These are phyloP conservation scores for Calocybe gangraenosa DNA, from an alignment of 768 basidiomycete genomes.

Conservation along the genomic window DNA sequence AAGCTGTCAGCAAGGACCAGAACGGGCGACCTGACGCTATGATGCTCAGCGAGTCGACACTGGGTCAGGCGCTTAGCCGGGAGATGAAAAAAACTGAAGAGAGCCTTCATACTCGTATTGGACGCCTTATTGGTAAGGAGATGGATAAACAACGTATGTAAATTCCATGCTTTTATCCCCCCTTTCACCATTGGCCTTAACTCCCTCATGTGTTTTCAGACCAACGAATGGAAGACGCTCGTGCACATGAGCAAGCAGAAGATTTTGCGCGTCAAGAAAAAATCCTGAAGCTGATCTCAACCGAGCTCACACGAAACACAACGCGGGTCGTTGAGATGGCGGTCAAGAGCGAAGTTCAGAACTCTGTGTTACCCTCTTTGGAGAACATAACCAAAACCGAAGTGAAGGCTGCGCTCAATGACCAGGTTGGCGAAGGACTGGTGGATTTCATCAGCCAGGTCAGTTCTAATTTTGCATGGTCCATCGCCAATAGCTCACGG, in stretches of 20 bases:
- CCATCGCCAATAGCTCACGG: constrained; percentile 14
- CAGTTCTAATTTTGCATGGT: constrained; percentile 17
- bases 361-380: constrained; percentile 76
- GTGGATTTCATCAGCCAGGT: constrained; percentile 74
- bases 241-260: constrained; percentile 71
- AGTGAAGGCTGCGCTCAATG: constrained; percentile 72
- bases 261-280: constrained; percentile 86
- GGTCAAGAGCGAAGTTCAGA: constrained; percentile 81
- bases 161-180: constrained; percentile 24
- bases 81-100: constrained; percentile 86
- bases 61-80: constrained; percentile 59
- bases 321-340: constrained; percentile 88
- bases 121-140: constrained; percentile 78
- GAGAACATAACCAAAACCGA: constrained; percentile 81
- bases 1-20: constrained; percentile 33
- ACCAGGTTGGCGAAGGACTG: constrained; percentile 72
- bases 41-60: constrained; percentile 45
- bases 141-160: constrained; percentile 80
- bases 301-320: constrained; percentile 82
- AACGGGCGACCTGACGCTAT: constrained; percentile 28
- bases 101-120: constrained; percentile 69
- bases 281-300: constrained; percentile 84
- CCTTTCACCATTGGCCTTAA: background rate
- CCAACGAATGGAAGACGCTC: constrained; percentile 79
- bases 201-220: constrained; percentile 38